A percentile compares a stretch with the other conserved stretches of the same genome.
Conservation (phyloP, 2,329 filamentous ascomycete genomes). For the Colletotrichum nymphaeae region DNA sequence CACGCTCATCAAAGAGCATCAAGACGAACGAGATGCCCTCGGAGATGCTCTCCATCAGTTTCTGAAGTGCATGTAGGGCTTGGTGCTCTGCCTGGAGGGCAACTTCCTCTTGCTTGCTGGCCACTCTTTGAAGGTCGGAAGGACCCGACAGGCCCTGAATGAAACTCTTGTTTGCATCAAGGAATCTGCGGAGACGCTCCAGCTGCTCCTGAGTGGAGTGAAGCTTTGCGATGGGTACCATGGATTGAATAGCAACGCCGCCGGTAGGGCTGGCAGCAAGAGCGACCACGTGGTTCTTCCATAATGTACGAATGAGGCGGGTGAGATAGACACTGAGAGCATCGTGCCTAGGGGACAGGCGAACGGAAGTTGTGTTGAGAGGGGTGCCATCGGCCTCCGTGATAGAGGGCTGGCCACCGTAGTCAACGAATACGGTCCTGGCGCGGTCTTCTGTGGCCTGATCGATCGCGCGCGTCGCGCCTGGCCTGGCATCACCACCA, state of each 20-base stretch:
- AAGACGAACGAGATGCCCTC: constrained; percentile 97
- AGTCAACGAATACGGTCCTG: constrained; percentile 89
- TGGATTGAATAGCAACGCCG: constrained; percentile 72
- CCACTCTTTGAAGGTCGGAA: constrained; percentile 81
- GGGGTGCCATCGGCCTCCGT: constrained; percentile 80
- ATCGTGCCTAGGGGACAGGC: constrained; percentile 88
- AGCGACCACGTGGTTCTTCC: constrained; percentile 82
- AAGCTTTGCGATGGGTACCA: constrained; percentile 76
- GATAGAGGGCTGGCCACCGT: constrained; percentile 86
- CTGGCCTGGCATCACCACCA: constrained; percentile 78
- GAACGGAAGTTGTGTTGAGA: constrained; percentile 82
- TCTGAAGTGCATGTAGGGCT: constrained; percentile 86
- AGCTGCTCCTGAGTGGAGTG: constrained; percentile 83
- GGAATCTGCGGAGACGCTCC: constrained; percentile 81
- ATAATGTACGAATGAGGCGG: constrained; percentile 87
- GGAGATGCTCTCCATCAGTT: constrained; percentile 88
- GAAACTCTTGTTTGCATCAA: constrained; percentile 87
- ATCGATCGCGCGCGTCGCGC: constrained; percentile 82
- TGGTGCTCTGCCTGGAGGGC: constrained; percentile 95
- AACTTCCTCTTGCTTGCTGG: constrained; percentile 89
- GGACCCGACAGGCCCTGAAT: constrained; percentile 96
- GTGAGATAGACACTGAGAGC: constrained; percentile 90
- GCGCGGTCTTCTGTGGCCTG: constrained; percentile 88
- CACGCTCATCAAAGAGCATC: constrained; percentile 92
- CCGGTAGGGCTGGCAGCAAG: constrained; percentile 64